Evolutionary conservation across 1,284 basidiomycete species (phyloP), one percentile per base, ranked within the genome.

Genomic region (Fomitopsis pinicola): DNA sequence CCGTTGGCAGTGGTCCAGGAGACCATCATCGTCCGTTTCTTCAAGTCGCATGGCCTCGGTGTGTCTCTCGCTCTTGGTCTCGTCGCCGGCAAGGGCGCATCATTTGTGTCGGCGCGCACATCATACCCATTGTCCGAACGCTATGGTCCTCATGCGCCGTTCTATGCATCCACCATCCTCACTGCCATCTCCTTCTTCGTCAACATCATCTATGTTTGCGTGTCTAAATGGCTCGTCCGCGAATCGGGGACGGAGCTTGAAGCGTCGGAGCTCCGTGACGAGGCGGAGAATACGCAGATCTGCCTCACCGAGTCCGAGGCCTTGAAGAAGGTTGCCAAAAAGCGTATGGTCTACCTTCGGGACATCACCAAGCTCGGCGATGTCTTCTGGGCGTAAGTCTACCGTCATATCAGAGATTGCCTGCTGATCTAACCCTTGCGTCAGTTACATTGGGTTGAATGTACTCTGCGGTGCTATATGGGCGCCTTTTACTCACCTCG

Each of bases 1-100:
- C 91, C 91, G 0, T 78, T 93, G 10, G 85, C 89, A 3, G 90
- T 91, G 7, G 83, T 88, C 5, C 89, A 90, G 73, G 88, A 91
- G 71, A 88, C 87, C 3, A 91, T 91, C 66, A 89, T 93, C 57
- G 88, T 92, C 55, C 87, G 88, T 22, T 91, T 92, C 75, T 91
- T 92, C 76, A 86, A 83, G 63, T 83, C 85, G 0, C 87, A 87
- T 69, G 89, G 89, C n/a, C 78, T 93, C 1, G 91, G 90, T 5
- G 77, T 89, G 5, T 90, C 89, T 1, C 84, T 93, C 75, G 91
- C 90, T 0, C 78, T 93, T 42, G 91, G 91, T 22, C 84, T 93
- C 15, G 82, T 93, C 19, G 88, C 84, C 4, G 91, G 91, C 55
- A 93, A 92, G 71, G 84, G 80, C 19, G 82, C 90, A 0, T 90